Evolutionary conservation across 345 rosid genomes (phyloP).

Genomic region (Excoecaria agallocha): DNA sequence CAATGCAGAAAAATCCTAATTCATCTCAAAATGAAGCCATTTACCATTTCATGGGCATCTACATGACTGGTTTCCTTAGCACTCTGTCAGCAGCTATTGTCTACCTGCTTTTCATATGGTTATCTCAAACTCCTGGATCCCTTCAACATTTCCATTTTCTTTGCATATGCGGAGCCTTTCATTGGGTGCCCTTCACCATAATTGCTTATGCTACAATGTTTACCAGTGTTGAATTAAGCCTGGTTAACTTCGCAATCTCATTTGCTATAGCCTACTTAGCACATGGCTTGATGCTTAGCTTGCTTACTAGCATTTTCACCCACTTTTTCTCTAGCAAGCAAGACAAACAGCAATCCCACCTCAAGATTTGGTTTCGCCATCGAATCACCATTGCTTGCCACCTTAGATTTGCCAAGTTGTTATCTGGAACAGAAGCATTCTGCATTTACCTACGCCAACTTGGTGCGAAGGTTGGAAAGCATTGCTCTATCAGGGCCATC

Average conservation of each 20-base stretch:
- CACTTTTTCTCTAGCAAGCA: constrained; percentile 32
- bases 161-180: constrained; percentile 57
- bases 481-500: constrained; percentile 63
- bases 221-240: constrained; percentile 23
- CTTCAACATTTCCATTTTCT: constrained; percentile 39
- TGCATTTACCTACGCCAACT: constrained; percentile 51
- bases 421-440: constrained; percentile 65
- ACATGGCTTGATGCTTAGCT: constrained; percentile 55
- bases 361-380: constrained; percentile 46
- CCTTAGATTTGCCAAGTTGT: constrained; percentile 56
- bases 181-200: constrained; percentile 57
- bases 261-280: constrained; percentile 38
- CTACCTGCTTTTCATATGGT: constrained; percentile 42
- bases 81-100: constrained; percentile 48
- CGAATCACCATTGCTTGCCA: constrained; percentile 56
- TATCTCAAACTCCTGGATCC: constrained; percentile 37
- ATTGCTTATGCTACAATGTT: constrained; percentile 46
- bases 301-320: constrained; percentile 40
- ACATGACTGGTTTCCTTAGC: constrained; percentile 51
- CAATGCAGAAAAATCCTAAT: background rate
- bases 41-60: constrained; percentile 51
- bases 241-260: constrained; percentile 35
- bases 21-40: constrained; percentile 24
- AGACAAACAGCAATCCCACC: constrained; percentile 28
- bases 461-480: constrained; percentile 52